Conservation (phyloP, 1,139 yeast species). For the Hyphopichia burtonii region DNA sequence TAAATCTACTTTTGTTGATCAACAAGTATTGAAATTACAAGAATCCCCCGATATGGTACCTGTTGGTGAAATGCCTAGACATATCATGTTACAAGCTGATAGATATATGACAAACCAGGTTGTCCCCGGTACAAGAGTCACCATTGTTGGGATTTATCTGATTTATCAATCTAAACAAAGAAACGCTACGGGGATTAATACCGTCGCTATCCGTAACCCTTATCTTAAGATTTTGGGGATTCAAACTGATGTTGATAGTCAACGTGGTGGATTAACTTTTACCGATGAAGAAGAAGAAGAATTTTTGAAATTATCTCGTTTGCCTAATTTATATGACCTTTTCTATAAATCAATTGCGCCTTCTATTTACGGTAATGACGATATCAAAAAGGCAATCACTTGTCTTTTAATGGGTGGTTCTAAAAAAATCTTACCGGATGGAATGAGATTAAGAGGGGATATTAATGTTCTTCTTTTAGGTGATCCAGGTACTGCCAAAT, state of each 20-base stretch:
- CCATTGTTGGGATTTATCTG: slow-evolving; percentile 88
- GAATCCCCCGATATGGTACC: slow-evolving; percentile 98
- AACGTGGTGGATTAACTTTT: slow-evolving; percentile 66
- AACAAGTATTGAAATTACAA: slow-evolving; percentile 89
- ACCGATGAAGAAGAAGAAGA: slow-evolving; percentile 94
- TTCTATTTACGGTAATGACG: slow-evolving; percentile 89
- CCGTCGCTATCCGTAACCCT: slow-evolving; percentile 91
- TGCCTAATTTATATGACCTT: slow-evolving; percentile 79
- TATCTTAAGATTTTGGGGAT: slow-evolving; percentile 86
- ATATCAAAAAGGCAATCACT: slow-evolving; percentile 89
- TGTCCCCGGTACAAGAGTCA: slow-evolving; percentile 93
- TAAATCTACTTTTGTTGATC: slow-evolving; percentile 88
- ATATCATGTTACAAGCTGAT: slow-evolving; percentile 83
- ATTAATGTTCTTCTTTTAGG: slow-evolving; percentile 90
- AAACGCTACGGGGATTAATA: slow-evolving; percentile 34
- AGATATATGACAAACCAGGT: slow-evolving; percentile 86
- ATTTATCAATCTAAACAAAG: slow-evolving; percentile 73
- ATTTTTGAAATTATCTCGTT: slow-evolving; percentile 74
- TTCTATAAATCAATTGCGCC: slow-evolving; percentile 95
- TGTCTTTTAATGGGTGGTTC: slow-evolving; percentile 95
- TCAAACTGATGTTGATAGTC: slow-evolving; percentile 76
- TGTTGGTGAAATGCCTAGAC: slow-evolving; percentile 98
- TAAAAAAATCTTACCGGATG: slow-evolving; percentile 88
- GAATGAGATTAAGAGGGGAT: slow-evolving; percentile 96
- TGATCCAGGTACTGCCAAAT: slow-evolving; percentile 99